Evolutionary conservation across 208 protist genomes (phyloP).

Genomic region (Leishmania amazonensis): DNA sequence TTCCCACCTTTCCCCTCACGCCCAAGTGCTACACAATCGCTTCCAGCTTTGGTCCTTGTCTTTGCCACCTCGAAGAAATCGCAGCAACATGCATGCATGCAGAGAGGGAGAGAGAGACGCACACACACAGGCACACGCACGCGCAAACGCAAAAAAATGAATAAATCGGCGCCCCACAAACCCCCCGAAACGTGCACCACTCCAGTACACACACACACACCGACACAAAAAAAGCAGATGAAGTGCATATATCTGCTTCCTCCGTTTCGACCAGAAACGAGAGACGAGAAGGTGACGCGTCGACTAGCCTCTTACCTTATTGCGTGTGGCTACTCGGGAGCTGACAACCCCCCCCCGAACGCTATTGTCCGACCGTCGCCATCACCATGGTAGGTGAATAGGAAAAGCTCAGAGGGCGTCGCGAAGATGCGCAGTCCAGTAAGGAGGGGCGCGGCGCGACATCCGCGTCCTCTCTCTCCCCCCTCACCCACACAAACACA

Average conservation of each 20-base stretch:
- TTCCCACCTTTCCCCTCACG: not conserved
- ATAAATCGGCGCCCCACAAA: not conserved
- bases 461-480: not conserved
- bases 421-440: not conserved
- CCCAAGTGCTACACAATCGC: not conserved
- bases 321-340: too few relatives aligned
- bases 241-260: not conserved
- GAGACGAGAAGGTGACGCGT: not conserved
- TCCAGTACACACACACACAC: not conserved
- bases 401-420: not conserved
- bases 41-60: not conserved
- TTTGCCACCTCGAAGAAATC: not conserved
- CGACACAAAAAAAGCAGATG: not conserved
- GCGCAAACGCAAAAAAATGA: not conserved
- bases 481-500: not conserved
- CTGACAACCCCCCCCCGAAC: too few relatives aligned
- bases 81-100: not conserved
- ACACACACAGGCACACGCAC: not conserved
- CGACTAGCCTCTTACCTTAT: not conserved
- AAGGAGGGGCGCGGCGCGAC: not conserved
- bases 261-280: not conserved
- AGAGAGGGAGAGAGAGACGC: not conserved
- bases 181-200: not conserved
- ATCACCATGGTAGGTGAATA: not conserved
- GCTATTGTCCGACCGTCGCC: too few relatives aligned